Percentiles rank a stretch among this genome's conserved stretches.
Evolutionary conservation across 306 rosid species (phyloP).

Genomic region (Lathyrus oleraceus): DNA sequence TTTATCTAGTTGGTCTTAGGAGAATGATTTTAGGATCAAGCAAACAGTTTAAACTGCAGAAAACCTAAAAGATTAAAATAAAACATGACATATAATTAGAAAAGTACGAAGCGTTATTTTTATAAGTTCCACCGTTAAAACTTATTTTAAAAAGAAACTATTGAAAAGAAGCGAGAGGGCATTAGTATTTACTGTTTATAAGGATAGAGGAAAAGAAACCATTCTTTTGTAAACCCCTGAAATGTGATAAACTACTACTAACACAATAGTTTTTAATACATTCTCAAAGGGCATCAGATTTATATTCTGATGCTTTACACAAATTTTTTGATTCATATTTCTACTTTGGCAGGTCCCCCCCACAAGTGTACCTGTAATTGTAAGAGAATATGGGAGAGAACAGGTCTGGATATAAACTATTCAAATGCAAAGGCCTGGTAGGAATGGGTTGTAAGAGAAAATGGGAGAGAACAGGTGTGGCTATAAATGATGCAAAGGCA

Average conservation of each 20-base stretch:
- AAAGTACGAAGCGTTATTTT: neutral
- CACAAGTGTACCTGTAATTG: conserved; percentile 68
- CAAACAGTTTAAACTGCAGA: neutral
- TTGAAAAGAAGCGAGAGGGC: neutral
- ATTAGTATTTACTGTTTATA: neutral
- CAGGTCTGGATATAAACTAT: conserved; percentile 52
- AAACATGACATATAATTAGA: neutral
- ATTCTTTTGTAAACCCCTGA: neutral
- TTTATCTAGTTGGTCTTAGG: neutral
- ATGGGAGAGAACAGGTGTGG: conserved; percentile 59
- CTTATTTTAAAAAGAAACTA: neutral
- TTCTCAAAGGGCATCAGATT: conserved; percentile 10
- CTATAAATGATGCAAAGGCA: conserved; percentile 38
- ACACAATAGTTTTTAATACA: neutral
- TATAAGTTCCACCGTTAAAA: neutral
- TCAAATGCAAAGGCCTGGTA: conserved; percentile 22
- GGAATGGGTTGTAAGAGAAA: conserved; percentile 41
- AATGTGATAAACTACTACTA: neutral
- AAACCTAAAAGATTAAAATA: neutral
- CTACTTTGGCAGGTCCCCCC: conserved; percentile 49
- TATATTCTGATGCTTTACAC: neutral
- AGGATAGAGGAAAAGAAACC: conserved; percentile 15
- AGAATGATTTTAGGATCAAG: conserved; percentile 16
- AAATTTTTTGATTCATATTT: conserved; percentile 8
- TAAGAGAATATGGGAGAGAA: conserved; percentile 61